Evolutionary conservation across 352 stramenopile genomes (phyloP).

Genomic region (Pythium brachiatum): DNA sequence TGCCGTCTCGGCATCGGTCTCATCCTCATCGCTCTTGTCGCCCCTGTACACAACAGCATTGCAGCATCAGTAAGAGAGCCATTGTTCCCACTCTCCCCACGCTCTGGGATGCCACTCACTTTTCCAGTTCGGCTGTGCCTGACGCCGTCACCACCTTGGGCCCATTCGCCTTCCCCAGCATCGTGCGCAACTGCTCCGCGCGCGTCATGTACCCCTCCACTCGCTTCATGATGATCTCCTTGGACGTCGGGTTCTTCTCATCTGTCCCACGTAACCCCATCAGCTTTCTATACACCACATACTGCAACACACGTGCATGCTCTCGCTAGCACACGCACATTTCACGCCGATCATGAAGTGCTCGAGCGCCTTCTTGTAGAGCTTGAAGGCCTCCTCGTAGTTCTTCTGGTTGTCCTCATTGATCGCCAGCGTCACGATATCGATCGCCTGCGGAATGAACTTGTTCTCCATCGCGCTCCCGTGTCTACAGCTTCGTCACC

Average conservation of each 20-base stretch:
- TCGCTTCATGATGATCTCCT: conserved; percentile 89
- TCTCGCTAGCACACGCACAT: conserved; percentile 39
- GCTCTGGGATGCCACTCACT: conserved; percentile 37
- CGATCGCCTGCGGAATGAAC: conserved; percentile 89
- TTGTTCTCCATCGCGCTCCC: conserved; percentile 79
- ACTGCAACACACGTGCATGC: background rate
- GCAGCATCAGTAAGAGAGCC: background rate
- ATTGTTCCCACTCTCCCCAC: background rate
- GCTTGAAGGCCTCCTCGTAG: conserved; percentile 81
- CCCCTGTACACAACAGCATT: conserved; percentile 31
- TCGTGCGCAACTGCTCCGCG: conserved; percentile 81
- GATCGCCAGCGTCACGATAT: conserved; percentile 86
- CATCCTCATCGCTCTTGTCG: conserved; percentile 84
- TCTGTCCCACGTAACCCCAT: conserved; percentile 37
- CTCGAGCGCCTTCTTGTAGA: conserved; percentile 89
- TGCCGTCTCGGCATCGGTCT: conserved; percentile 92
- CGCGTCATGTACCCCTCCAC: conserved; percentile 90
- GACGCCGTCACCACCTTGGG: conserved; percentile 57
- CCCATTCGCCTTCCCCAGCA: conserved; percentile 64
- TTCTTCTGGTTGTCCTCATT: conserved; percentile 89
- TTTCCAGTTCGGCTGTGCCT: conserved; percentile 65
- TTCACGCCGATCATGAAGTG: conserved; percentile 90
- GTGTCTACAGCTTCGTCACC: background rate
- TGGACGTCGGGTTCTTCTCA: conserved; percentile 90
- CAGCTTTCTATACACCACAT: background rate